These are phyloP conservation scores for Zygoascus tannicola DNA, from an alignment of 805 yeast species.

Conservation along the genomic window DNA sequence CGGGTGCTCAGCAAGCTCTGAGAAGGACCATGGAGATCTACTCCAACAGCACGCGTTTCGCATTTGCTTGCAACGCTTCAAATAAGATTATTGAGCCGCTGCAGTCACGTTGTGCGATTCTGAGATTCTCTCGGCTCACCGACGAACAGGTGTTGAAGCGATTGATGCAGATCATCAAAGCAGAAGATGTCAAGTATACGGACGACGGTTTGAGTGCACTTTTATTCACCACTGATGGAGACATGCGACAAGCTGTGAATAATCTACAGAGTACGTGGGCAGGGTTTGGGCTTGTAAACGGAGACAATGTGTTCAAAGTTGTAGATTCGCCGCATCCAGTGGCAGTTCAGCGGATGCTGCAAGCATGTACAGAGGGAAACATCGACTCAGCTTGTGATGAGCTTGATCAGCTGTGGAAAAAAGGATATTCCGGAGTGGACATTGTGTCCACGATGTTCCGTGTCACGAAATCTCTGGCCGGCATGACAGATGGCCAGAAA, in stretches of 20 bases:
- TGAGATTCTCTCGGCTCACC: constrained; percentile 69
- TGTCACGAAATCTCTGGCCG: constrained; percentile 63
- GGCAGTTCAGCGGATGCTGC: constrained; percentile 61
- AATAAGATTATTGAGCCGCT: constrained; percentile 93
- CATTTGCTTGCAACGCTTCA: constrained; percentile 96
- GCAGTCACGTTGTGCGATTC: constrained; percentile 92
- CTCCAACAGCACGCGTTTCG: constrained; percentile 92
- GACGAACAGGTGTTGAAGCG: constrained; percentile 81
- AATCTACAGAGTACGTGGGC: constrained; percentile 90
- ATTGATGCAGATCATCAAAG: constrained; percentile 56
- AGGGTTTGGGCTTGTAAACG: constrained; percentile 86
- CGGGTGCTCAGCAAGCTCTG: constrained; percentile 92
- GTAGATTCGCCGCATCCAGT: constrained; percentile 96
- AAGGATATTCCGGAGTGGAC: constrained; percentile 91
- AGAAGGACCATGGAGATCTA: constrained; percentile 93
- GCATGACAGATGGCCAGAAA: constrained; percentile 39
- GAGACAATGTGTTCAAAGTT: constrained; percentile 85
- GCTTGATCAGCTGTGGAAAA: constrained; percentile 66
- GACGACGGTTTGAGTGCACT: constrained; percentile 90
- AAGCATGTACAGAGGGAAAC: constrained; percentile 33
- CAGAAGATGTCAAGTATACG: constrained; percentile 66
- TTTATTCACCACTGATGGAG: constrained; percentile 94
- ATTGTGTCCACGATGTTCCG: constrained; percentile 84
- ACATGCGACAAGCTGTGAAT: constrained; percentile 96
- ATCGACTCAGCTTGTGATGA: constrained; percentile 59